Evolutionary conservation across 2,329 filamentous ascomycete genomes (phyloP).

Genomic region (Arthrobotrys iridis): DNA sequence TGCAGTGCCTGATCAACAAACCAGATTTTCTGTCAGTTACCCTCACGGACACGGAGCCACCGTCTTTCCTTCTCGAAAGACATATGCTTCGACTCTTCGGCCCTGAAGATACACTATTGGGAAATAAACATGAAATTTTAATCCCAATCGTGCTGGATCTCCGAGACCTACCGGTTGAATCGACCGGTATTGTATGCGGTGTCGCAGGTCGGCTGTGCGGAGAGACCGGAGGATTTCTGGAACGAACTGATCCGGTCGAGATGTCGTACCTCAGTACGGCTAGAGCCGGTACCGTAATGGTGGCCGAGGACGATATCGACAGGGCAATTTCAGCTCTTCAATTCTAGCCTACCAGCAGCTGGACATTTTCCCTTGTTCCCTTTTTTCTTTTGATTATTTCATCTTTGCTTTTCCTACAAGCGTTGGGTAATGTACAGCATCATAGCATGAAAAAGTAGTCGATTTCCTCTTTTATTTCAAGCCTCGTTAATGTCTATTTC

Average conservation of each 20-base stretch:
- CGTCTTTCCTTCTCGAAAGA: conserved; percentile 77
- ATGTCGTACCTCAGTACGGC: conserved; percentile 92
- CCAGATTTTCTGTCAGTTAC: conserved; percentile 76
- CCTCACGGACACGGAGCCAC: conserved; percentile 76
- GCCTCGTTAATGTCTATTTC: conserved; percentile 27
- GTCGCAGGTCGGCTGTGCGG: conserved; percentile 84
- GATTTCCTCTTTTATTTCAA: conserved; percentile 1
- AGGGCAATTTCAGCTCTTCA: conserved; percentile 77
- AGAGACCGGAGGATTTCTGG: conserved; percentile 64
- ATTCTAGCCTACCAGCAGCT: conserved; percentile 52
- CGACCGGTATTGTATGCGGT: conserved; percentile 93
- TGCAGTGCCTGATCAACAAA: conserved; percentile 68
- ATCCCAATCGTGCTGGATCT: conserved; percentile 91
- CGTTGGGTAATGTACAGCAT: conserved; percentile 29
- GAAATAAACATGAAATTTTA: conserved; percentile 75
- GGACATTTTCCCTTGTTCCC: neutral
- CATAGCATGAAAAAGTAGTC: conserved; percentile 34
- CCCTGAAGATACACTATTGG: conserved; percentile 73
- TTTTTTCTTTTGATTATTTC: conserved; percentile 6
- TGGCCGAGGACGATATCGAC: conserved; percentile 77
- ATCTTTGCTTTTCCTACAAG: neutral
- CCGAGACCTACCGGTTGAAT: conserved; percentile 80
- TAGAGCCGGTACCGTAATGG: conserved; percentile 86
- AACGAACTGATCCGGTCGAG: conserved; percentile 67
- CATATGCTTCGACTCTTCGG: conserved; percentile 73